phyloP scores from a whole-genome alignment of 208 protist genomes.

The Acanthamoeba triangularis region DNA sequence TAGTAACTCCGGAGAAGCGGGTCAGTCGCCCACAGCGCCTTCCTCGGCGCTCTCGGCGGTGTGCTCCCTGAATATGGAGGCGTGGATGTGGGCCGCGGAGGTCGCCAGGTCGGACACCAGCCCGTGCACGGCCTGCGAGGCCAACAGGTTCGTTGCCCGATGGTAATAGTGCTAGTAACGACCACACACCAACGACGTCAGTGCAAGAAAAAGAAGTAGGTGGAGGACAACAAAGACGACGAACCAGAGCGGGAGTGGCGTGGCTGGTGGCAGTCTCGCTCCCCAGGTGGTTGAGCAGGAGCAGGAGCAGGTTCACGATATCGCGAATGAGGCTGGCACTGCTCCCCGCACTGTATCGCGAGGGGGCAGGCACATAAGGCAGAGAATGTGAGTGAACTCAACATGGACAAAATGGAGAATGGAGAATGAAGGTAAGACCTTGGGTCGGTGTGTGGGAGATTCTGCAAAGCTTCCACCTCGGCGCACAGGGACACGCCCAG shows the following conservation, averaged over 20 bases:
- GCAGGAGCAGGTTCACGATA: conserved; percentile 9
- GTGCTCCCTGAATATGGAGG: not conserved
- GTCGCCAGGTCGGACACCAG: not conserved
- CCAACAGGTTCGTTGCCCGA: not conserved
- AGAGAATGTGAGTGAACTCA: not conserved
- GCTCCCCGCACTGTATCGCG: not conserved
- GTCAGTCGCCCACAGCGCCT: too few relatives aligned
- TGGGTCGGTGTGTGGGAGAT: not conserved
- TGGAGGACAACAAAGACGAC: not conserved
- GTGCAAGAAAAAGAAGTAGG: not conserved
- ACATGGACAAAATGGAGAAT: too few relatives aligned
- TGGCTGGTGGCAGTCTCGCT: not conserved
- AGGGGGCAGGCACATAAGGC: not conserved
- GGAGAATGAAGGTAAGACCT: too few relatives aligned
- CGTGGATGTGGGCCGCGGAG: not conserved
- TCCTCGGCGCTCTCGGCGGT: not conserved
- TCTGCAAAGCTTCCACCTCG: conserved; percentile 16
- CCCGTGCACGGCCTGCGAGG: not conserved
- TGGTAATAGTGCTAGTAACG: not conserved
- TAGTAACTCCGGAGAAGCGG: too few relatives aligned
- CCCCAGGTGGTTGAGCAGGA: conserved; percentile 4
- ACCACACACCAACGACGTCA: not conserved
- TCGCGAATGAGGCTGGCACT: conserved; percentile 3
- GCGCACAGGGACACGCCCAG: conserved; percentile 24
- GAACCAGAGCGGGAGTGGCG: not conserved